phyloP scores from a whole-genome alignment of 495 filamentous ascomycete genomes.

The Penicillium waksmanii region DNA sequence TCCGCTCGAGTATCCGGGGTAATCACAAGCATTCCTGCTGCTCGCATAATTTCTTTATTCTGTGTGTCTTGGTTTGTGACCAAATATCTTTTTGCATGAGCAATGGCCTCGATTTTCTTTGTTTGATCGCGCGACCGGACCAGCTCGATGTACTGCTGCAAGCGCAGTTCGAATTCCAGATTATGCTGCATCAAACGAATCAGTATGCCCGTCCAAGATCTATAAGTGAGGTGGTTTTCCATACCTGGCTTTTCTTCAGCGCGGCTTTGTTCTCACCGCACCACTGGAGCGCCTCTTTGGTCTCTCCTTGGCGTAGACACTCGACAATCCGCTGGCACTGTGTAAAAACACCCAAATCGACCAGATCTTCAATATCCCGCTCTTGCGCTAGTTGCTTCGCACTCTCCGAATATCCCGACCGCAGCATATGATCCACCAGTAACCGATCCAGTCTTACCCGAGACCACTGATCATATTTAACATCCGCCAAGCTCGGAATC shows the following conservation, averaged over 20 bases:
- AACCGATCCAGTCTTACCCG: constrained; percentile 78
- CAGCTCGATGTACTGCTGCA: constrained; percentile 95
- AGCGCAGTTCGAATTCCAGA: constrained; percentile 90
- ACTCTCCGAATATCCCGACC: constrained; percentile 79
- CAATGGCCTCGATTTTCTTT: constrained; percentile 74
- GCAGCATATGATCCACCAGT: constrained; percentile 85
- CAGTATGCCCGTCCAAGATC: neutral
- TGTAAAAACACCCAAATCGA: constrained; percentile 88
- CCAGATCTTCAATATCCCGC: constrained; percentile 74
- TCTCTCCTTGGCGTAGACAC: constrained; percentile 69
- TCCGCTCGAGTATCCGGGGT: constrained; percentile 61
- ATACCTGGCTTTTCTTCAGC: constrained; percentile 79
- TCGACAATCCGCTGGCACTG: constrained; percentile 76
- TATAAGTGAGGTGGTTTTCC: constrained; percentile 15
- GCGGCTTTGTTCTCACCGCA: constrained; percentile 89
- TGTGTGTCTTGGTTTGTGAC: constrained; percentile 67
- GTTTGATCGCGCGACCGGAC: constrained; percentile 62
- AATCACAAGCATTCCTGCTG: constrained; percentile 80
- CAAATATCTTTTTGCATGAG: constrained; percentile 81
- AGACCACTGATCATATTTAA: constrained; percentile 93
- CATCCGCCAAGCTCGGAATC: constrained; percentile 83
- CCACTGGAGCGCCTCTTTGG: constrained; percentile 82
- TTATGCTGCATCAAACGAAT: constrained; percentile 59
- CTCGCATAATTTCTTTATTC: constrained; percentile 67
- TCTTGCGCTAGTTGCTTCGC: constrained; percentile 73